phyloP scores from a whole-genome alignment of 352 stramenopile genomes.

The Phytophthora constricta region DNA sequence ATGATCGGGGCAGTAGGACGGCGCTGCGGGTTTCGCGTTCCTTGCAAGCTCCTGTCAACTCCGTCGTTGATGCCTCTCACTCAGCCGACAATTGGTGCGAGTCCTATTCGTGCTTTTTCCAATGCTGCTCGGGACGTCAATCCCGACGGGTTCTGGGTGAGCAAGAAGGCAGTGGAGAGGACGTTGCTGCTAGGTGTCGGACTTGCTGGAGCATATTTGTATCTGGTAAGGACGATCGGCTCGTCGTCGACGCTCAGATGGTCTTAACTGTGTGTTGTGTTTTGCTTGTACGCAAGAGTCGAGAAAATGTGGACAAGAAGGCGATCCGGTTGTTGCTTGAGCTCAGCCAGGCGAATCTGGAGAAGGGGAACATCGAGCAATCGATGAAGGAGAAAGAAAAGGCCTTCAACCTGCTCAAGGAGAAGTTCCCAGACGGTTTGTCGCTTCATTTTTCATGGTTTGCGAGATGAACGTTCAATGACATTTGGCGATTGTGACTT shows the following conservation, averaged over 20 bases:
- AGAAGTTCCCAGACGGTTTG: constrained; percentile 21
- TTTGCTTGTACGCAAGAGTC: constrained; percentile 6
- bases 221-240: constrained; percentile 11
- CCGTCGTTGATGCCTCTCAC: not conserved
- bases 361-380: constrained; percentile 21
- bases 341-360: constrained; percentile 18
- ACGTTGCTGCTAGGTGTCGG: constrained; percentile 17
- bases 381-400: constrained; percentile 15
- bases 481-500: not conserved
- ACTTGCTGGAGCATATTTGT: constrained; percentile 20
- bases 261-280: not conserved
- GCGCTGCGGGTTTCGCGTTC: not conserved
- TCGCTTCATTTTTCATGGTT: not conserved
- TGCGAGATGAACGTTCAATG: too few species aligned
- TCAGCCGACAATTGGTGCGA: not conserved
- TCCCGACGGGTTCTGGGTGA: constrained; percentile 24
- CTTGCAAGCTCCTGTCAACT: not conserved
- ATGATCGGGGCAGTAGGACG: not conserved
- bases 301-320: constrained; percentile 20
- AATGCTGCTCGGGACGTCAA: constrained; percentile 7
- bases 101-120: constrained; percentile 13
- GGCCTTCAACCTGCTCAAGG: constrained; percentile 22
- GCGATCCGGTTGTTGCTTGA: constrained; percentile 19
- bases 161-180: constrained; percentile 25
- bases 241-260: not conserved